Conservation (phyloP, 1,284 basidiomycete species). For the Xerocomus nothofagi region DNA sequence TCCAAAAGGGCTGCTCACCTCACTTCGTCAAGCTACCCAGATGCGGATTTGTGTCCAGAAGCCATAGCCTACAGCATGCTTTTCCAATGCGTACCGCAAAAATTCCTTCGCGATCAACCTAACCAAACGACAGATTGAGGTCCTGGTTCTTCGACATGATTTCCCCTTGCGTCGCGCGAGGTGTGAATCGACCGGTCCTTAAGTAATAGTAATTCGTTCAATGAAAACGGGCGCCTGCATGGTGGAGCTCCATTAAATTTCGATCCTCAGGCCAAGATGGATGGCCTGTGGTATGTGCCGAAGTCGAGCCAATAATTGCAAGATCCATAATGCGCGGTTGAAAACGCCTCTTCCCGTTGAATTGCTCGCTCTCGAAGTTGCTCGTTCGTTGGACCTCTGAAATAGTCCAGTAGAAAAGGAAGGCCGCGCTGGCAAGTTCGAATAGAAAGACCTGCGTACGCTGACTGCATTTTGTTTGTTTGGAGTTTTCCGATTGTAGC, state of each 20-base stretch:
- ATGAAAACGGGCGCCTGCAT: slow-evolving; percentile 17
- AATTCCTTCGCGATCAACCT: slow-evolving; percentile 8
- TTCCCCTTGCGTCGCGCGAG: slow-evolving; percentile 4
- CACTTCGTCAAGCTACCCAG: slow-evolving; percentile 24
- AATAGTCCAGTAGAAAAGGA: not conserved
- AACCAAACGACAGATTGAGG: slow-evolving; percentile 3
- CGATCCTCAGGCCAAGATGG: not conserved
- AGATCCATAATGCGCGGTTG: not conserved
- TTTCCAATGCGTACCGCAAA: slow-evolving; percentile 25
- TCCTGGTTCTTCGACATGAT: not conserved
- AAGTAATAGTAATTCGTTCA: slow-evolving; percentile 14
- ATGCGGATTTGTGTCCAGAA: slow-evolving; percentile 26
- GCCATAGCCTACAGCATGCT: slow-evolving; percentile 27
- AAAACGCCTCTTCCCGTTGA: not conserved
- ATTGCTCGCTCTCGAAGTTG: not conserved
- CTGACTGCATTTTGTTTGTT: not conserved
- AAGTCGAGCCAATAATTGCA: not conserved
- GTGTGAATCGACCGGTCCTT: slow-evolving; percentile 27
- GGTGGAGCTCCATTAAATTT: slow-evolving; percentile 1
- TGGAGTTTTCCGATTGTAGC: slow-evolving; percentile 1
- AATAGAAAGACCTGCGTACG: not conserved
- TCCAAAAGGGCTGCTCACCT: slow-evolving; percentile 29
- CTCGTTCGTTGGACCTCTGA: not conserved
- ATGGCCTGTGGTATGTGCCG: not conserved
- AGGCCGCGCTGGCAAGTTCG: not conserved